phyloP scores from a whole-genome alignment of 352 stramenopile genomes.

The Pythium volutum region DNA sequence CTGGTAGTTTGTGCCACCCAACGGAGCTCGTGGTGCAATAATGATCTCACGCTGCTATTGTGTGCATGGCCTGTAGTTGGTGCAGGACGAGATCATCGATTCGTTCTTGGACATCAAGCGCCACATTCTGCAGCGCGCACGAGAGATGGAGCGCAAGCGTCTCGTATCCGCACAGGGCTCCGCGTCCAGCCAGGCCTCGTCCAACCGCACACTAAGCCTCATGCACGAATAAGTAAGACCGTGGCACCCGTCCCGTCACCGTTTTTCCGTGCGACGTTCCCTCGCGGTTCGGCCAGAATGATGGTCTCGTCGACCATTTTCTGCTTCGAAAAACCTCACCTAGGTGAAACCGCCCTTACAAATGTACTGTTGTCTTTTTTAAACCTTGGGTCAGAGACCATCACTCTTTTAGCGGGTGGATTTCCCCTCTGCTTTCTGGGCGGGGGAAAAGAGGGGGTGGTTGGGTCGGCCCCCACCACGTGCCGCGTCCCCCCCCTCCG shows the following conservation, averaged over 20 bases:
- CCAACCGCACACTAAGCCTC: slow-evolving; percentile 10
- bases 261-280: neutral
- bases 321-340: slow-evolving; percentile 17
- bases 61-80: slow-evolving; percentile 38
- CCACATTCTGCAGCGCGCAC: slow-evolving; percentile 67
- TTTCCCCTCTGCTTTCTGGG: slow-evolving; percentile 13
- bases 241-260: neutral
- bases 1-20: too few relatives aligned
- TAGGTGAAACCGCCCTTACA: slow-evolving; percentile 24
- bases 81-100: slow-evolving; percentile 86
- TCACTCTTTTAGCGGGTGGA: slow-evolving; percentile 26
- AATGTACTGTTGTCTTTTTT: neutral
- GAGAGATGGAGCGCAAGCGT: slow-evolving; percentile 46
- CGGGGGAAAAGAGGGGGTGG: slow-evolving; percentile 16
- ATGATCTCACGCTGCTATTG: neutral
- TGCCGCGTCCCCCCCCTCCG: slow-evolving; percentile 19
- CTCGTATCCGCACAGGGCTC: slow-evolving; percentile 1
- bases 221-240: slow-evolving; percentile 17
- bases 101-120: slow-evolving; percentile 88
- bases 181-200: slow-evolving; percentile 3
- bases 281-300: slow-evolving; percentile 11
- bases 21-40: neutral
- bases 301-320: slow-evolving; percentile 27
- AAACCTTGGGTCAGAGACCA: slow-evolving; percentile 24
- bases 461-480: slow-evolving; percentile 19